These are phyloP conservation scores for Cytospora schulzeri DNA, from an alignment of 2,329 filamentous ascomycete genomes.

Conservation along the genomic window DNA sequence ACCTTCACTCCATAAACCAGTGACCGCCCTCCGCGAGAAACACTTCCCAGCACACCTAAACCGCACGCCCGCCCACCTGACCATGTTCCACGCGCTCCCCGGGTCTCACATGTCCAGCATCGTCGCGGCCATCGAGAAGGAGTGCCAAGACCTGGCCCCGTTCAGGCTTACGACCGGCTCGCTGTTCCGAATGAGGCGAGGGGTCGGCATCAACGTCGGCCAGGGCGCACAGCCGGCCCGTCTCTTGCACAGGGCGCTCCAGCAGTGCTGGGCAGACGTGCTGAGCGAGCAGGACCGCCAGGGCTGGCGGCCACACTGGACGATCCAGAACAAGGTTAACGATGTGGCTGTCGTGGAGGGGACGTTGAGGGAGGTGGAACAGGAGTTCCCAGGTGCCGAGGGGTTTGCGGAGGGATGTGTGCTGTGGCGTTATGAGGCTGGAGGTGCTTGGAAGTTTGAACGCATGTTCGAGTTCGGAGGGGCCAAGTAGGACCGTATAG, in stretches of 20 bases:
- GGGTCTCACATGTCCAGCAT: constrained; percentile 1
- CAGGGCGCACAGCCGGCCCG: neutral
- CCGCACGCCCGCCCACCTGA: constrained; percentile 21
- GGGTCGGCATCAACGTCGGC: constrained; percentile 9
- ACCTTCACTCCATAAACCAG: constrained; percentile 10
- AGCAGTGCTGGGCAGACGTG: constrained; percentile 2
- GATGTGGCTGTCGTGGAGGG: constrained; percentile 10
- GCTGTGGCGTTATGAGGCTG: constrained; percentile 22
- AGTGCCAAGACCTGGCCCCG: neutral
- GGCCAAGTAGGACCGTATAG: neutral
- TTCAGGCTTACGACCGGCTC: constrained; percentile 2
- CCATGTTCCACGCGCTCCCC: constrained; percentile 24
- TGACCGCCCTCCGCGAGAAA: constrained; percentile 15
- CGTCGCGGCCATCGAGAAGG: constrained; percentile 2
- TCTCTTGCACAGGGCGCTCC: neutral
- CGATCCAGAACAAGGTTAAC: constrained; percentile 23
- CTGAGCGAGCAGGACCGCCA: constrained; percentile 21
- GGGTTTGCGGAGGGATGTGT: constrained; percentile 9
- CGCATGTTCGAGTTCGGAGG: constrained; percentile 12
- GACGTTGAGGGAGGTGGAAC: constrained; percentile 4
- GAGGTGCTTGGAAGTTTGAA: constrained; percentile 16
- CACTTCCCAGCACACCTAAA: constrained; percentile 20
- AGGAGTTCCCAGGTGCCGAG: constrained; percentile 8
- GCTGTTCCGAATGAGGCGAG: constrained; percentile 12
- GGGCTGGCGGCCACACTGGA: constrained; percentile 19